phyloP scores from a whole-genome alignment of 805 yeast species.

The Kuraishia hungarica region DNA sequence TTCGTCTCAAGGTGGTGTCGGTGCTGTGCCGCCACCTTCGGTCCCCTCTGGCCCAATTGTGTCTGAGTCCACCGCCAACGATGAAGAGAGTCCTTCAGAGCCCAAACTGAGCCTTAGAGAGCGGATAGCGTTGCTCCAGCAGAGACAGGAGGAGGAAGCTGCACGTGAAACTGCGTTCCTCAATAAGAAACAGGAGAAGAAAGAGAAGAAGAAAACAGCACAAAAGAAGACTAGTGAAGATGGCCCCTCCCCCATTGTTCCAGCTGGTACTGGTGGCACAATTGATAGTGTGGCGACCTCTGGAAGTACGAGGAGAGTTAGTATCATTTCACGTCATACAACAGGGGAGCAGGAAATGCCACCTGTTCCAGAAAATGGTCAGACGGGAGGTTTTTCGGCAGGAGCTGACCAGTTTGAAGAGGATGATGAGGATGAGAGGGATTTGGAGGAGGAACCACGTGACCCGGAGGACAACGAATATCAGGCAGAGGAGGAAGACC shows the following conservation, averaged over 20 bases:
- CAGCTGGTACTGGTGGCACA: not conserved
- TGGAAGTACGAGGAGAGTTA: not conserved
- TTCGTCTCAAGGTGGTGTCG: conserved; percentile 15
- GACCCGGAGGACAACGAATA: conserved; percentile 19
- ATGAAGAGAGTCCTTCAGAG: conserved; percentile 38
- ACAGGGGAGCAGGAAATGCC: conserved; percentile 4
- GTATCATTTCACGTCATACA: not conserved
- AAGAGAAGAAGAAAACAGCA: conserved; percentile 12
- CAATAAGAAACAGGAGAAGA: conserved; percentile 5
- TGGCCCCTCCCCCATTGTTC: not conserved
- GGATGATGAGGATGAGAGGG: conserved; percentile 16
- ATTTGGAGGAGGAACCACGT: no score
- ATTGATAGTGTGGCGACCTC: not conserved
- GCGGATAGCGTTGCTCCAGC: conserved; percentile 38
- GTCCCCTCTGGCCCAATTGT: conserved; percentile 11
- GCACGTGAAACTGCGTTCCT: conserved; percentile 1
- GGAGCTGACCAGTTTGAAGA: conserved; percentile 9
- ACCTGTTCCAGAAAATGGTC: conserved; percentile 5
- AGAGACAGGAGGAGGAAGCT: conserved; percentile 5
- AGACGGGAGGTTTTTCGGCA: conserved; percentile 5
- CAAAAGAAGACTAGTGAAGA: conserved; percentile 16
- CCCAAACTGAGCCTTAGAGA: conserved; percentile 83
- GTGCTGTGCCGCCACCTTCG: conserved; percentile 5
- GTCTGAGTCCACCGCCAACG: conserved; percentile 16
- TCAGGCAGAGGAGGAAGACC: conserved; percentile 22